phyloP scores from a whole-genome alignment of 2,329 filamentous ascomycete species.

The Mariannaea elegans region DNA sequence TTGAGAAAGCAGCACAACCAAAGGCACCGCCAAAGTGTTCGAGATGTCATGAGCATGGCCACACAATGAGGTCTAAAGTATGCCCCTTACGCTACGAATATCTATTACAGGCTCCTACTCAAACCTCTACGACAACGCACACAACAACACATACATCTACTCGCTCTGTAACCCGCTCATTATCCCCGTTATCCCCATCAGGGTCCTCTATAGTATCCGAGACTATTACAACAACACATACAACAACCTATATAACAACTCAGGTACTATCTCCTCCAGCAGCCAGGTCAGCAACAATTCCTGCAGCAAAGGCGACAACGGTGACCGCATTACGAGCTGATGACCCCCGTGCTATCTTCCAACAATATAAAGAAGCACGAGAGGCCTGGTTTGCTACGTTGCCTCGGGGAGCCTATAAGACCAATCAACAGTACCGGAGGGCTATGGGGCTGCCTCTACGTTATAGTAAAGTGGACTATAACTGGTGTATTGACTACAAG shows the following conservation, averaged over 20 bases:
- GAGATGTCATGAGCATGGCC: no score
- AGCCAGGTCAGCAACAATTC: neutral
- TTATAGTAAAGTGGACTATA: constrained; percentile 8
- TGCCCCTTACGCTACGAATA: constrained; percentile 22
- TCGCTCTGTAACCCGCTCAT: neutral
- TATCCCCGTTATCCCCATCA: constrained; percentile 1
- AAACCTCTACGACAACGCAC: neutral
- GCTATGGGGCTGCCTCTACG: neutral
- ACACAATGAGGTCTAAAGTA: constrained; percentile 21
- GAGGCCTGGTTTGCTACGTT: constrained; percentile 6
- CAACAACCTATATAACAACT: no score
- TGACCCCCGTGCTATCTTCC: constrained; percentile 13
- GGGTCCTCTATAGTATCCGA: neutral
- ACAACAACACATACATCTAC: constrained; percentile 4
- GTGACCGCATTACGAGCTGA: neutral
- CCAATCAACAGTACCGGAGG: constrained; percentile 6
- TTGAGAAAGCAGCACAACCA: no score
- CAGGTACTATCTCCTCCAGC: neutral
- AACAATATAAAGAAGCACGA: constrained; percentile 10
- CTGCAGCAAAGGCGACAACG: no score
- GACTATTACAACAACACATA: neutral
- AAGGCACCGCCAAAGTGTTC: no score
- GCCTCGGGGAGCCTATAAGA: neutral
- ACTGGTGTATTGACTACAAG: constrained; percentile 12
- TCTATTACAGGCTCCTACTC: neutral